phyloP scores from a whole-genome alignment of 768 basidiomycete species.

The Lactarius trivialis region DNA sequence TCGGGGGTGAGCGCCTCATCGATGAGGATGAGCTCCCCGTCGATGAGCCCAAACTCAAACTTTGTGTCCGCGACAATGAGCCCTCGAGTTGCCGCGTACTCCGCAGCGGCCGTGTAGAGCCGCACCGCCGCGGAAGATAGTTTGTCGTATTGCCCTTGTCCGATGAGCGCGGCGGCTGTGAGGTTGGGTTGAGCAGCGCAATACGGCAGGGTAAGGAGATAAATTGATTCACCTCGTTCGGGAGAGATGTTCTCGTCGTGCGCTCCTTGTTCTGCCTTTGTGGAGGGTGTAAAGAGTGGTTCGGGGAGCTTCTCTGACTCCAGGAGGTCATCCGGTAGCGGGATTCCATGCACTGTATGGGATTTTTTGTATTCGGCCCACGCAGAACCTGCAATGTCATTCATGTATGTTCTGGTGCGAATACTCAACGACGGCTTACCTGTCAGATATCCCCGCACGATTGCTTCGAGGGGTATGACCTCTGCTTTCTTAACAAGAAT shows the following conservation, averaged over 20 bases:
- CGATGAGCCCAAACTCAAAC: conserved; percentile 91
- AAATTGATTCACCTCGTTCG: conserved; percentile 60
- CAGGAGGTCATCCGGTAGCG: conserved; percentile 64
- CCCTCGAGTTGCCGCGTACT: conserved; percentile 64
- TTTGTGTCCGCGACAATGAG: conserved; percentile 97
- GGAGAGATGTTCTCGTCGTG: conserved; percentile 99
- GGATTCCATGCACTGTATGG: conserved; percentile 83
- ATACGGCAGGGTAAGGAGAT: neutral
- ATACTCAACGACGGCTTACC: conserved; percentile 42
- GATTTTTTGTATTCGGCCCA: conserved; percentile 90
- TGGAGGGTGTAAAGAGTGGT: conserved; percentile 93
- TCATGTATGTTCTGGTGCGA: too few species aligned
- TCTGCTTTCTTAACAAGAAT: conserved; percentile 91
- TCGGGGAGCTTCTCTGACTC: conserved; percentile 79
- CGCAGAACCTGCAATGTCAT: conserved; percentile 67
- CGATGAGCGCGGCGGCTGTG: conserved; percentile 60
- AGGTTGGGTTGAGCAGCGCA: neutral
- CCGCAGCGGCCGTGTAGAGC: conserved; percentile 69
- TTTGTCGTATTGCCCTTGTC: conserved; percentile 52
- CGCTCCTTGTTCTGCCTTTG: conserved; percentile 88
- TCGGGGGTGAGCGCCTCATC: conserved; percentile 98
- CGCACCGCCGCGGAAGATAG: conserved; percentile 56
- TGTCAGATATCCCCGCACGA: conserved; percentile 95
- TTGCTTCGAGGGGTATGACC: conserved; percentile 88
- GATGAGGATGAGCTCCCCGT: conserved; percentile 66